Base-by-base conservation (phyloP, 345 rosid species). In the Corchorus capsularis region DNA sequence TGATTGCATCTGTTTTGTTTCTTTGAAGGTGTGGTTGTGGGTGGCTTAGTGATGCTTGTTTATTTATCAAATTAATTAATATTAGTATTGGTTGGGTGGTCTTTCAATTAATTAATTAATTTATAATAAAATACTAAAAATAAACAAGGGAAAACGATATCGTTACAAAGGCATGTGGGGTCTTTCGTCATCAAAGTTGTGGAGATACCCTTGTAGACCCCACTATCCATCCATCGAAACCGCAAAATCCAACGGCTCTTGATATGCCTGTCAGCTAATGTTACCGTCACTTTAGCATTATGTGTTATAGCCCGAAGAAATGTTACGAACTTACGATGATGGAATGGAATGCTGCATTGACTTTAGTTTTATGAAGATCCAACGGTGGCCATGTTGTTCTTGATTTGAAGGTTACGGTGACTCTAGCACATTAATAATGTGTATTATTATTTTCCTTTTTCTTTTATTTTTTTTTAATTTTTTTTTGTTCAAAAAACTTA, bases 321-420 rank as follows among this genome's bases (percentile, higher is more conserved):
- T 69, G 27, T 50, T 20, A 50, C n/a, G n/a, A n/a, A n/a, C n/a
- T n/a, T n/a, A n/a, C 19, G 35, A 11, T 43, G 34, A 46, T 35
- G n/a, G 20, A 46, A 46, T 35, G n/a, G 20, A 46, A 9, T 69
- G 62, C 11, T 53, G 22, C 34, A 34, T 53, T 53, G 73, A 53
- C 27, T n/a, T 69, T 49, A 32, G 0, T 9, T 55, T 55, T 0
- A 22, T 20, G 27, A 8, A 52, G 22, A 57, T 73, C 76, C 57
- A 32, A 75, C 79, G 80, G 82, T 60, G 52, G 7, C 17, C 0
- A 13, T 22, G 53, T 8, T 17, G 79, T 50, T 78, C 60, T 71
- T 69, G 75, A 79, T 27, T 41, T 37, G 35, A 74, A 32, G 59
- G 32, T 12, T 11, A 35, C 61, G 27, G 81, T 79, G 49, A 79